Base-by-base conservation (phyloP, 306 rosid genomes). In the Trifolium dubium region DNA sequence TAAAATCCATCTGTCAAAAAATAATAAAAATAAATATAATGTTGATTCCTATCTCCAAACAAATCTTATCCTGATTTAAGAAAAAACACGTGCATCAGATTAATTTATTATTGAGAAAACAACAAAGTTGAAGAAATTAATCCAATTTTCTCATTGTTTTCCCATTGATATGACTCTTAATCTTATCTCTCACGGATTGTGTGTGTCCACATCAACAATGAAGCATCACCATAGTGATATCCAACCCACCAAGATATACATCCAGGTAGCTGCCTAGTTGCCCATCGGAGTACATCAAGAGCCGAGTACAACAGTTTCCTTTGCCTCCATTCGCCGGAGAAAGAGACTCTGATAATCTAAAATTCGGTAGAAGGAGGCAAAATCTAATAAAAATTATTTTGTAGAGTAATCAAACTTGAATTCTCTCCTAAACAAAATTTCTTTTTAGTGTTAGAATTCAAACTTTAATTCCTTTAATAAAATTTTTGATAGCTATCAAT, bases 181-280 rank as follows among this genome's bases (percentile, higher is more conserved):
- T 37, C 40, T 37, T 37, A 37, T 37, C 40, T 37, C 1, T 37
- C 40, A 37, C 9, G 1, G 9, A 37, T 37, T 37, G 40, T 37
- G 40, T 9, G 40, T 9, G 40, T 37, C 40, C 9, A 37, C 40
- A 37, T 37, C 40, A 37, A 37, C 9, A 1, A 37, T 37, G 40
- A 37, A 37, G 0, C 40, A 37, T 37, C 58, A 32, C 31, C 65
- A 18, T 69, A 83, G 84, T 83, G 86, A 72, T 64, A 75, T 85
- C 91, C 91, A 85, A 71, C 87, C 86, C 85, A 72, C 79, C 66
- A 71, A 81, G 54, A 66, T 43, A 66, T 66, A 17, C 56, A 66
- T 66, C 35, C 51, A 64, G 51, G 17, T 40, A 41, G n/a, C 18
- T 10, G 12, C 2, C 30, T 41, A 41, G 29, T 19, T 49, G 63